Conservation (phyloP, 163 green algal species). For the Scenedesmus sp. region DNA sequence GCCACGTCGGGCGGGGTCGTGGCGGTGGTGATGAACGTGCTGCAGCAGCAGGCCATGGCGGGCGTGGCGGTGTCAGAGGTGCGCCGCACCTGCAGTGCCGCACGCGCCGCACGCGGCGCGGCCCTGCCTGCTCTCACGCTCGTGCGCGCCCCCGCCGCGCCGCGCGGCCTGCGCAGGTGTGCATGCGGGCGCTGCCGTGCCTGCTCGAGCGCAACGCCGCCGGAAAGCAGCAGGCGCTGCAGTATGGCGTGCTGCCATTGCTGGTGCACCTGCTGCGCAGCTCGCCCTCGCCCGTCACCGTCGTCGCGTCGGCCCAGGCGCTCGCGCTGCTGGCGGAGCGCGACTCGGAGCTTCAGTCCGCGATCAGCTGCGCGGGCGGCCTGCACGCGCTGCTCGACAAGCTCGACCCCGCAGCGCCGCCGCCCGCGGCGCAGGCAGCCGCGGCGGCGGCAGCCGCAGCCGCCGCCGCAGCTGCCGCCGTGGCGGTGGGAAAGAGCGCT, state of each 20-base stretch:
- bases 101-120: too few relatives aligned
- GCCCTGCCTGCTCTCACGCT: background rate
- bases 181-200: constrained; percentile 24
- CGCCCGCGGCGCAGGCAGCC: constrained; percentile 13
- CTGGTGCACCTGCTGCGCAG: constrained; percentile 52
- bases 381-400: constrained; percentile 30
- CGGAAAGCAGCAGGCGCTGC: constrained; percentile 31
- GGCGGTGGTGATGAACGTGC: constrained; percentile 41
- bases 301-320: constrained; percentile 23
- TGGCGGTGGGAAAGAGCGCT: too few relatives aligned
- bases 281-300: constrained; percentile 5
- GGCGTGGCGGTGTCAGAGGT: constrained; percentile 38
- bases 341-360: constrained; percentile 51
- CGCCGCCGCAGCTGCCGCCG: constrained; percentile 12
- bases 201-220: constrained; percentile 28
- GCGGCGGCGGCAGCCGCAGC: constrained; percentile 19
- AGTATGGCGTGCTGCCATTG: constrained; percentile 46
- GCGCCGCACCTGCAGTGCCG: background rate
- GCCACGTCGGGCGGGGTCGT: constrained; percentile 27
- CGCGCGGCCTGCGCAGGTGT: constrained; percentile 20
- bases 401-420: constrained; percentile 20
- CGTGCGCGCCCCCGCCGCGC: too few relatives aligned
- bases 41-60: constrained; percentile 45
- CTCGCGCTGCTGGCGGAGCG: constrained; percentile 42
- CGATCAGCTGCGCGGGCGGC: constrained; percentile 41